Percentiles rank a stretch among this genome's conserved stretches.
Evolutionary conservation across 164 flowering plant genomes (phyloP).

Genomic region (Buxus sempervirens): DNA sequence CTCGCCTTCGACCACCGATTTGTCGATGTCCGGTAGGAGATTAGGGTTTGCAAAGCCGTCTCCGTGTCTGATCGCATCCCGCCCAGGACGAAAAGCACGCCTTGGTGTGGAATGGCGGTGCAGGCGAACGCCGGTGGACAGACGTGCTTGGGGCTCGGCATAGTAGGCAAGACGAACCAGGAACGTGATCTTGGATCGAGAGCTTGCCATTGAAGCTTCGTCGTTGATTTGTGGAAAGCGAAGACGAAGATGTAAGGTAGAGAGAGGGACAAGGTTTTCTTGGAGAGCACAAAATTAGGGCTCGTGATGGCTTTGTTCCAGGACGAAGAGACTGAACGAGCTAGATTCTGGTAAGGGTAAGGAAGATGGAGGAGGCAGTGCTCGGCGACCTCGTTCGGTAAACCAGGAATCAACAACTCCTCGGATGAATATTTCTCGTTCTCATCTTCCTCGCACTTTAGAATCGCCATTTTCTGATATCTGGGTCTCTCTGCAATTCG

Average conservation of each 20-base stretch:
- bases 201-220: conserved; percentile 51
- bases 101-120: conserved; percentile 33
- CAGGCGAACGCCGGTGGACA: conserved; percentile 37
- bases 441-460: not conserved
- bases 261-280: conserved; percentile 26
- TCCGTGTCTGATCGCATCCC: conserved; percentile 41
- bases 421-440: conserved; percentile 14
- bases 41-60: conserved; percentile 11
- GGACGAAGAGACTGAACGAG: conserved; percentile 39
- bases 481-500: not conserved
- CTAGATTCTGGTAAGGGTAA: conserved; percentile 38
- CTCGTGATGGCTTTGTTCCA: conserved; percentile 41
- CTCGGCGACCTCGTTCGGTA: conserved; percentile 47
- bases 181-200: conserved; percentile 42
- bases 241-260: conserved; percentile 42
- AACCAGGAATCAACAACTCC: conserved; percentile 47
- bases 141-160: conserved; percentile 31
- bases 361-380: conserved; percentile 46
- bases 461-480: not conserved
- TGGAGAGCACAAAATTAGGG: conserved; percentile 27
- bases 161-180: conserved; percentile 48
- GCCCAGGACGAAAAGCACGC: conserved; percentile 42
- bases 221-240: conserved; percentile 36
- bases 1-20: conserved; percentile 36
- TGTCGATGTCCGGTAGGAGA: conserved; percentile 29